Evolutionary conservation across 2,329 filamentous ascomycete species (phyloP).

Genomic region (Trematosphaeria pertusa): DNA sequence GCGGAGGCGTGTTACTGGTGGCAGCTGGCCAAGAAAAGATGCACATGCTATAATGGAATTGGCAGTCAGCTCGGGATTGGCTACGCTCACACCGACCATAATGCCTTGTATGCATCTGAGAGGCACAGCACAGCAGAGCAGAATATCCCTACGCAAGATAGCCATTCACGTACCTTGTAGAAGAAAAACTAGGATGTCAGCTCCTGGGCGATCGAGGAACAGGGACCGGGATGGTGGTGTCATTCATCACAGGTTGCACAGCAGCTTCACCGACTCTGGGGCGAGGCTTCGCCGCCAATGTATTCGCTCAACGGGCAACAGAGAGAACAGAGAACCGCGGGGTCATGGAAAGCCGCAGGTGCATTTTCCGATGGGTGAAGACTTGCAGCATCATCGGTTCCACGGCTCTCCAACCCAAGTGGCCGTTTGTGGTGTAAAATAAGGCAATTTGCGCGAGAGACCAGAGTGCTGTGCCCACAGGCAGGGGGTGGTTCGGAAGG

Average conservation of each 20-base stretch:
- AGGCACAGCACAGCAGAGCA: neutral
- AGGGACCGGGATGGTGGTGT: neutral
- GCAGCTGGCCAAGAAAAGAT: too few species aligned
- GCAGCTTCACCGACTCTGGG: neutral
- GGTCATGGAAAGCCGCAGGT: neutral
- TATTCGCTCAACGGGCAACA: neutral
- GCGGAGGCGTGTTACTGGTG: too few species aligned
- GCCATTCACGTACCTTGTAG: neutral
- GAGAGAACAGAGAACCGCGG: neutral
- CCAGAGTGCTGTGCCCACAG: neutral
- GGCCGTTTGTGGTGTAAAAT: too few species aligned
- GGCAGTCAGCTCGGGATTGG: too few species aligned
- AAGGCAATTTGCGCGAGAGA: neutral
- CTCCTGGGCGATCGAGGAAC: neutral
- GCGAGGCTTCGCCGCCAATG: neutral
- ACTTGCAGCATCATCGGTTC: too few species aligned
- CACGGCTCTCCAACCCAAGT: too few species aligned
- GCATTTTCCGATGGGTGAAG: neutral
- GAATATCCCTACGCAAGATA: neutral
- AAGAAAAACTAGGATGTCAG: neutral
- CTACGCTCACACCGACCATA: neutral
- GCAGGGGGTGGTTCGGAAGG: neutral
- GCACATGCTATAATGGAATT: too few species aligned
- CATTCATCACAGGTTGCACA: conserved; percentile 1
- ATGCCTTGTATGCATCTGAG: neutral